Conservation (phyloP, 768 basidiomycete genomes). For the Rhizopogon rudus region DNA sequence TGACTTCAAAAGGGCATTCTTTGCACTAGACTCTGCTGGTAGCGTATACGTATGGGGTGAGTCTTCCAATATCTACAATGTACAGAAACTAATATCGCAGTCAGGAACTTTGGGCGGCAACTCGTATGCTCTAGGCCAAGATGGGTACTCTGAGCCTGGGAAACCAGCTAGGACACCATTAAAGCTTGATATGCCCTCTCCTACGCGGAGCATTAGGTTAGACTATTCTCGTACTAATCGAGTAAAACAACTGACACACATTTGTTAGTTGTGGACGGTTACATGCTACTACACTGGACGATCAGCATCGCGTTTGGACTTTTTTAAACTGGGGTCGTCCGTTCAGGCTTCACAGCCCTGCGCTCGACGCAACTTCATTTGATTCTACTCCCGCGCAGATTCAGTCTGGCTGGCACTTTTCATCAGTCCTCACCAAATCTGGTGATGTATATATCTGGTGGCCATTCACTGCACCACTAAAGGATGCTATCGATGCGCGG, state of each 20-base stretch:
- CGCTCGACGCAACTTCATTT: constrained; percentile 36
- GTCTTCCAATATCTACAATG: constrained; percentile 7
- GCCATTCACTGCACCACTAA: constrained; percentile 49
- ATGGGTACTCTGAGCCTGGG: constrained; percentile 53
- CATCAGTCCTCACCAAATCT: constrained; percentile 65
- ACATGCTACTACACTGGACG: constrained; percentile 65
- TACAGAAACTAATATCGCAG: constrained; percentile 2
- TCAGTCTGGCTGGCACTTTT: constrained; percentile 79
- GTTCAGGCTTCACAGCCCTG: constrained; percentile 45
- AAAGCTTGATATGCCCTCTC: constrained; percentile 51
- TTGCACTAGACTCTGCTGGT: constrained; percentile 76
- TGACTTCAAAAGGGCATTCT: constrained; percentile 62
- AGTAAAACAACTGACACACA: neutral
- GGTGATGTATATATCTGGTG: constrained; percentile 77
- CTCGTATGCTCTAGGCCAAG: constrained; percentile 32
- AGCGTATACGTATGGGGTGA: constrained; percentile 78
- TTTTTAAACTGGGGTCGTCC: constrained; percentile 78
- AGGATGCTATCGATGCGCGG: constrained; percentile 29
- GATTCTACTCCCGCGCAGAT: constrained; percentile 54
- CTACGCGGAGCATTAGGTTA: constrained; percentile 65
- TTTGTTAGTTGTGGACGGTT: constrained; percentile 66
- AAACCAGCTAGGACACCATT: constrained; percentile 50
- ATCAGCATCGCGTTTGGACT: constrained; percentile 59
- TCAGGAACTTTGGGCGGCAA: constrained; percentile 60
- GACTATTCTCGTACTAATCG: constrained; percentile 5